Percentiles rank a stretch among this genome's conserved stretches.
These are phyloP conservation scores for Eucalyptus sideroxylon DNA, from an alignment of 345 rosid genomes.

Conservation along the genomic window DNA sequence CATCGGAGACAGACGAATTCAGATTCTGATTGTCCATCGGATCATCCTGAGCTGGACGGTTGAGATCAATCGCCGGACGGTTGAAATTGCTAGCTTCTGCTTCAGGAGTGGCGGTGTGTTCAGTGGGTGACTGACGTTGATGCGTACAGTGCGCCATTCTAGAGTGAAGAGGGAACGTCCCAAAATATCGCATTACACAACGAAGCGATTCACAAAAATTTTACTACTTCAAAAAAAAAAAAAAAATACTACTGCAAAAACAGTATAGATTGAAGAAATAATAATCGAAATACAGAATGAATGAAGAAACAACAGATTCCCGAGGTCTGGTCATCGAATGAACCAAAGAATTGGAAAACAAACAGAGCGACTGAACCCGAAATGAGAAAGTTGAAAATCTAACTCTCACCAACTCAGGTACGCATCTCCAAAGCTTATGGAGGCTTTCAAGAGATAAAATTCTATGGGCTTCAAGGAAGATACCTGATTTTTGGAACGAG, in stretches of 20 bases:
- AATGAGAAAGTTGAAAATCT: background rate
- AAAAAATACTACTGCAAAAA: background rate
- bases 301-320: background rate
- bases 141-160: background rate
- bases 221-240: background rate
- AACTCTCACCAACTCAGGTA: background rate
- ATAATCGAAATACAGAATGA: background rate
- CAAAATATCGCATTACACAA: background rate
- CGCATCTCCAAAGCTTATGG: background rate
- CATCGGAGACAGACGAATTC: conserved; percentile 33
- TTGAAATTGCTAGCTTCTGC: background rate
- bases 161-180: background rate
- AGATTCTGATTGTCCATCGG: background rate
- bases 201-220: too few relatives aligned
- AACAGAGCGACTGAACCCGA: background rate
- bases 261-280: background rate
- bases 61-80: background rate
- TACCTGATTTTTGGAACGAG: background rate
- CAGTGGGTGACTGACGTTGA: background rate
- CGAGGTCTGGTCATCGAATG: background rate
- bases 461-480: background rate
- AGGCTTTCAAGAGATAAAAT: background rate
- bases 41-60: background rate
- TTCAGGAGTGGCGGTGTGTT: background rate
- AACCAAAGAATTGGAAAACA: background rate